Conservation (phyloP, 768 basidiomycete species). For the Lentinula aciculospora region DNA sequence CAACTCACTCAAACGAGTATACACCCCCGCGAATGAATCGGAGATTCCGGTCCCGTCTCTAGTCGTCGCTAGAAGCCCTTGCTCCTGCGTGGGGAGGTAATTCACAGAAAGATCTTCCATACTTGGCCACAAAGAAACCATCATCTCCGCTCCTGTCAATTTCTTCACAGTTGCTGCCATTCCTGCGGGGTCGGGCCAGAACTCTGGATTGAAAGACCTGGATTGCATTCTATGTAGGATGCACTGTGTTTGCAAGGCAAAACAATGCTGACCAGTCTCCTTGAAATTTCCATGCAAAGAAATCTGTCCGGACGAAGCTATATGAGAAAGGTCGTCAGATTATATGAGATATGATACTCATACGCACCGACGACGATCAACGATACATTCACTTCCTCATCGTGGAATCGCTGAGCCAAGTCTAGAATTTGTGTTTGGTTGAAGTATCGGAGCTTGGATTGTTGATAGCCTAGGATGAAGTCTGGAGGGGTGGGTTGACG, state of each 20-base stretch:
- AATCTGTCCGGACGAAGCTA: slow-evolving; percentile 16
- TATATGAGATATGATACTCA: background rate
- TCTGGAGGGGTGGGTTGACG: slow-evolving; percentile 31
- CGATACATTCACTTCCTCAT: slow-evolving; percentile 28
- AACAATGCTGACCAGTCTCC: slow-evolving; percentile 25
- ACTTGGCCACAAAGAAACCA: slow-evolving; percentile 33
- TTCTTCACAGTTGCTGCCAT: slow-evolving; percentile 28
- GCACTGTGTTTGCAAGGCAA: background rate
- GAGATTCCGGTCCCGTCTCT: slow-evolving; percentile 28
- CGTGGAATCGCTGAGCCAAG: slow-evolving; percentile 29
- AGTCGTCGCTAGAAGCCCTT: slow-evolving; percentile 27
- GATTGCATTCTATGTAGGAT: background rate
- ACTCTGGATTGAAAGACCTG: slow-evolving; percentile 29
- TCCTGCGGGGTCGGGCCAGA: slow-evolving; percentile 26
- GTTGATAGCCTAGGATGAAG: slow-evolving; percentile 29
- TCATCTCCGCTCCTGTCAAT: slow-evolving; percentile 31
- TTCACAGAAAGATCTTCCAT: slow-evolving; percentile 31
- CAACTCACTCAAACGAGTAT: slow-evolving; percentile 23
- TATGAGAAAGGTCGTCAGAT: background rate
- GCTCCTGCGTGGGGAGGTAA: slow-evolving; percentile 23
- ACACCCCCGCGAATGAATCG: slow-evolving; percentile 30
- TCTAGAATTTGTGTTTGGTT: slow-evolving; percentile 28
- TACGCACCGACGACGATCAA: slow-evolving; percentile 26
- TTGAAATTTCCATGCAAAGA: slow-evolving; percentile 32
- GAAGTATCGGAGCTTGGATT: slow-evolving; percentile 30